Evolutionary conservation across 495 filamentous ascomycete species (phyloP).

Genomic region (Neurospora hispaniola): DNA sequence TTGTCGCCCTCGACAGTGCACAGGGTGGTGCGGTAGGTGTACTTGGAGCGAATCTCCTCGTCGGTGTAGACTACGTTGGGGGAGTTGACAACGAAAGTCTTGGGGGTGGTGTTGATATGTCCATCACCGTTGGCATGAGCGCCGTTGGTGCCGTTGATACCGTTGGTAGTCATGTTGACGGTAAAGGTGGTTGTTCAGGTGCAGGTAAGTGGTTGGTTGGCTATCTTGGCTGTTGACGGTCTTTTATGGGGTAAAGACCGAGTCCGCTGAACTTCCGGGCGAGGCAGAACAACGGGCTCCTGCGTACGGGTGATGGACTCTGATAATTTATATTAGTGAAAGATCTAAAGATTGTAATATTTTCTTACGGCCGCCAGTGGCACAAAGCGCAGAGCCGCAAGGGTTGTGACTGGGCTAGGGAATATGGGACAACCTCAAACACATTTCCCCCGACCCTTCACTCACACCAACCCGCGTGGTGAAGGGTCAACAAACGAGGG

Average conservation of each 20-base stretch:
- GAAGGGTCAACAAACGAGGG: background rate
- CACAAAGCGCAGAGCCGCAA: conserved; percentile 1
- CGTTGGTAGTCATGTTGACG: conserved; percentile 14
- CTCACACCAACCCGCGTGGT: background rate
- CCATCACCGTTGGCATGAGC: conserved; percentile 19
- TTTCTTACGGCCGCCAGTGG: conserved; percentile 1
- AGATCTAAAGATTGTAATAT: background rate
- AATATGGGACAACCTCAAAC: background rate
- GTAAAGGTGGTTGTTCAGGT: conserved; percentile 3
- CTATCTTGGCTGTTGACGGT: conserved; percentile 15
- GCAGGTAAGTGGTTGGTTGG: conserved; percentile 17
- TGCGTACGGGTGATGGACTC: conserved; percentile 95
- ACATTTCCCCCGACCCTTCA: background rate
- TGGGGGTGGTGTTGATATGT: conserved; percentile 32
- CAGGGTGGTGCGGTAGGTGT: conserved; percentile 89
- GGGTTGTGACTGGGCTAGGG: background rate
- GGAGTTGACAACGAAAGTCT: conserved; percentile 69
- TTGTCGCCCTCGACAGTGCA: conserved; percentile 63
- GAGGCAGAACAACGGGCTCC: conserved; percentile 89
- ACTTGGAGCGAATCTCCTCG: conserved; percentile 80
- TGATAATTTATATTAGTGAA: conserved; percentile 23
- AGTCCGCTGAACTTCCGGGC: conserved; percentile 79
- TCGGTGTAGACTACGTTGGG: conserved; percentile 89
- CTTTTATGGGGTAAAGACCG: conserved; percentile 52
- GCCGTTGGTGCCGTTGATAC: conserved; percentile 46